Evolutionary conservation across 2,329 filamentous ascomycete genomes (phyloP), one percentile per base, ranked within the genome.

Genomic region (Trichophyton equinum): DNA sequence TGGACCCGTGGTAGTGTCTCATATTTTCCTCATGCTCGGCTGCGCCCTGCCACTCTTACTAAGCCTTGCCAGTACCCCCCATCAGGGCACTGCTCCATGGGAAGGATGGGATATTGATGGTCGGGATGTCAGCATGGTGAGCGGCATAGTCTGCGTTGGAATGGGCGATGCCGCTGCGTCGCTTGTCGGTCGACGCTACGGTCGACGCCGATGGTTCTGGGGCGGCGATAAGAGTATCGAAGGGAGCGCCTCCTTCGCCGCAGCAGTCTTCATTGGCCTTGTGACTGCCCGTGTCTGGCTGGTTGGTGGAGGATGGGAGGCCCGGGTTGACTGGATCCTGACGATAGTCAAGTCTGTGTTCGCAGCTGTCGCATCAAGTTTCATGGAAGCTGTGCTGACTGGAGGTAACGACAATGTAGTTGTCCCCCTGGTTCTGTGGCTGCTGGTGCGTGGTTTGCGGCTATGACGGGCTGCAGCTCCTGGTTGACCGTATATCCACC

Each of bases 371-470:
- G 83, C 91, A 62, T 89, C 91, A 30, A 96, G 91, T 73, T 79
- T 96, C 67, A 95, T 94, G 59, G 94, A 99, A 77, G 91, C 94
- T 27, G 92, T 96, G 55, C 77, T 99, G 65, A 97, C 94, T 13
- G 94, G 94, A 1, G 94, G 92, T 33, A 99, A 99, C 74, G 94
- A 99, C 79, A 99, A 99, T 78, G 94, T 99, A 18, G 86, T 97
- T 65, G 92, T 97, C 65, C 94, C 94, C 3, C 84, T 99, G 61
- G 85, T 95, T 58, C 76, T 99, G 63, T 99, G 94, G 94, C 82
- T 91, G 62, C 85, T 95, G 68, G 91, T 96, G 44, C 88, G 92
- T 74, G 89, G 89, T 20, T 74, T 92, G 63, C 81, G 66, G 63
- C 60, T 71, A 51, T 69, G 62, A 61, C 18, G 9, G 36, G 18